phyloP scores from a whole-genome alignment of 768 basidiomycete genomes.

The Scleroderma bovista region DNA sequence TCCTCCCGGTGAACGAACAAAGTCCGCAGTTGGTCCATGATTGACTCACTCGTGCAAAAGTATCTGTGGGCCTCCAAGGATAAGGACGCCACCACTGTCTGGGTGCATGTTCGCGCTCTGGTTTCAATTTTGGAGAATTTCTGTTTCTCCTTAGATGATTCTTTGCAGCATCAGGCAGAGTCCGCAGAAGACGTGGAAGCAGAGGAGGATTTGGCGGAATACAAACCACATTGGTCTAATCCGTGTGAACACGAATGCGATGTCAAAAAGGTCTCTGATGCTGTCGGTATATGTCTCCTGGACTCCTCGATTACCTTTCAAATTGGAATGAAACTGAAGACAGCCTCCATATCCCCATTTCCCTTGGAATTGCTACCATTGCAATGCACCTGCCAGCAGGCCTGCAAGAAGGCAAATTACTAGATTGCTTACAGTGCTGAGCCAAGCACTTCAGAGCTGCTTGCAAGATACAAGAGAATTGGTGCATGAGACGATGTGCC shows the following conservation, averaged over 20 bases:
- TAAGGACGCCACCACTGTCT: constrained; percentile 69
- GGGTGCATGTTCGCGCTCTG: constrained; percentile 78
- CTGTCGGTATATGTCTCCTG: constrained; percentile 74
- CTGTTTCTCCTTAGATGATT: constrained; percentile 79
- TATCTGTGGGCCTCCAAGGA: constrained; percentile 66
- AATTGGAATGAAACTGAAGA: constrained; percentile 82
- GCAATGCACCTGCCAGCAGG: constrained; percentile 71
- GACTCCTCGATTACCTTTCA: constrained; percentile 74
- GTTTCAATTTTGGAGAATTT: constrained; percentile 86
- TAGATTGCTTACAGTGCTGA: constrained; percentile 75
- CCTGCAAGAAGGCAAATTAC: constrained; percentile 63
- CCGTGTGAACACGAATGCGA: constrained; percentile 2
- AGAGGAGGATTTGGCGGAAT: constrained; percentile 21
- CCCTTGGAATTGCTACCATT: constrained; percentile 81
- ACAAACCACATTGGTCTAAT: not conserved
- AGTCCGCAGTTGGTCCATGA: too few species aligned
- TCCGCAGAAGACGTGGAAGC: constrained; percentile 25
- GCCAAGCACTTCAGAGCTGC: constrained; percentile 87
- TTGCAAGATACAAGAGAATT: constrained; percentile 91
- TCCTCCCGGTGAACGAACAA: too few species aligned
- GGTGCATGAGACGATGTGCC: constrained; percentile 74
- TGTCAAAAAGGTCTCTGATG: constrained; percentile 54
- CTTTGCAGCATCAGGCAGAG: constrained; percentile 29
- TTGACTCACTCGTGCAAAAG: constrained; percentile 69
- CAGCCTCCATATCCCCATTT: constrained; percentile 79